phyloP scores from a whole-genome alignment of 306 rosid genomes.

The Aeschynomene evenia region DNA sequence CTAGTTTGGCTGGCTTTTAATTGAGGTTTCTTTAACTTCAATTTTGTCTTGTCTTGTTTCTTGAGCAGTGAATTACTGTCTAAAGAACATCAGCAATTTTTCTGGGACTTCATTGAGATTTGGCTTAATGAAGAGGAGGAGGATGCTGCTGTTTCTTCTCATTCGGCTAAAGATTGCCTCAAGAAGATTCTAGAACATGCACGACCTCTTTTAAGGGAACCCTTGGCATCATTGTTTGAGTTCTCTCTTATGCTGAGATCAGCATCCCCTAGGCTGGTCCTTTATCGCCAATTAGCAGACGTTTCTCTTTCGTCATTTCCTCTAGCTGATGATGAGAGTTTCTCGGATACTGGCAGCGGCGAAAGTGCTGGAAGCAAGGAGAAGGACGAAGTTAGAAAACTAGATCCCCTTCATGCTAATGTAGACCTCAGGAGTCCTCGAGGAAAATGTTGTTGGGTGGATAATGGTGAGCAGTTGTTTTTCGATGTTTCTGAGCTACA shows the following conservation, averaged over 20 bases:
- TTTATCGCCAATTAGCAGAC: slow-evolving; percentile 71
- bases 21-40: background rate
- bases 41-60: background rate
- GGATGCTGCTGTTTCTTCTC: slow-evolving; percentile 37
- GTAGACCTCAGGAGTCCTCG: slow-evolving; percentile 44
- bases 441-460: slow-evolving; percentile 92
- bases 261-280: slow-evolving; percentile 82
- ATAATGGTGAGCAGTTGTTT: slow-evolving; percentile 68
- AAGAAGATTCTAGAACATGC: slow-evolving; percentile 52
- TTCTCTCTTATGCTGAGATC: slow-evolving; percentile 87
- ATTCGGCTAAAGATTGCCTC: slow-evolving; percentile 65
- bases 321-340: slow-evolving; percentile 46
- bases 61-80: slow-evolving; percentile 71
- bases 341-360: slow-evolving; percentile 29
- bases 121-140: slow-evolving; percentile 60
- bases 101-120: slow-evolving; percentile 76
- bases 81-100: slow-evolving; percentile 56
- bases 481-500: slow-evolving; percentile 54
- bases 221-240: slow-evolving; percentile 74
- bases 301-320: slow-evolving; percentile 89
- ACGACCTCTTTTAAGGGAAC: slow-evolving; percentile 55
- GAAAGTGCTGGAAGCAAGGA: slow-evolving; percentile 36
- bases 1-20: background rate
- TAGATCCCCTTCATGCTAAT: slow-evolving; percentile 53
- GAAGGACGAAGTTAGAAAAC: slow-evolving; percentile 24